phyloP scores from a whole-genome alignment of 2,329 filamentous ascomycete genomes.

The Pyricularia sp. region DNA sequence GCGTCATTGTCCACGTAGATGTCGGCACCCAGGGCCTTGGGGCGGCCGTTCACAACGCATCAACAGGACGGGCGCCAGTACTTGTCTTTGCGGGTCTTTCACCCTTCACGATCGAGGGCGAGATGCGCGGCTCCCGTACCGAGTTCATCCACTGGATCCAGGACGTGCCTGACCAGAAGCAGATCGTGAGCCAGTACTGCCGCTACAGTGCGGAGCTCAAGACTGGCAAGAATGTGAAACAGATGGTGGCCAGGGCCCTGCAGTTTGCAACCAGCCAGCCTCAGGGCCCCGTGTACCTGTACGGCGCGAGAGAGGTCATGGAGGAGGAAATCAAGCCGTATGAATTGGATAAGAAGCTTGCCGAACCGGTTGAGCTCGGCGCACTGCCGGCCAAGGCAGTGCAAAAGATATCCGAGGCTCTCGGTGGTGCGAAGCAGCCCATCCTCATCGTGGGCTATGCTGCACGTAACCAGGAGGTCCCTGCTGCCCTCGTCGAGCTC shows the following conservation, averaged over 20 bases:
- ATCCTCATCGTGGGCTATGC: constrained; percentile 59
- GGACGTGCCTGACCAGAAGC: constrained; percentile 27
- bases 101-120: constrained; percentile 28
- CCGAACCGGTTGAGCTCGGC: constrained; percentile 57
- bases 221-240: constrained; percentile 73
- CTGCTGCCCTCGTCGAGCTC: constrained; percentile 49
- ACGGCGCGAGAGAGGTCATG: constrained; percentile 69
- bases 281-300: constrained; percentile 67
- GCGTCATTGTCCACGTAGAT: constrained; percentile 60
- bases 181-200: constrained; percentile 68
- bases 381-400: constrained; percentile 41
- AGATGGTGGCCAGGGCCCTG: constrained; percentile 74
- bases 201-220: constrained; percentile 74
- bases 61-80: constrained; percentile 53
- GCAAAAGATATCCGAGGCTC: constrained; percentile 44
- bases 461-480: constrained; percentile 53
- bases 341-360: constrained; percentile 51
- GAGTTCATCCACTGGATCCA: constrained; percentile 32
- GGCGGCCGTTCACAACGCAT: constrained; percentile 60
- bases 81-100: constrained; percentile 29
- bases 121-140: constrained; percentile 25
- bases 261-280: constrained; percentile 71
- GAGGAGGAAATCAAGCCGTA: constrained; percentile 72
- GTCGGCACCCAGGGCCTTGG: constrained; percentile 62
- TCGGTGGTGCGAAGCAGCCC: constrained; percentile 52